phyloP scores from a whole-genome alignment of 305 asterid genomes.

The Solanum chacoense region DNA sequence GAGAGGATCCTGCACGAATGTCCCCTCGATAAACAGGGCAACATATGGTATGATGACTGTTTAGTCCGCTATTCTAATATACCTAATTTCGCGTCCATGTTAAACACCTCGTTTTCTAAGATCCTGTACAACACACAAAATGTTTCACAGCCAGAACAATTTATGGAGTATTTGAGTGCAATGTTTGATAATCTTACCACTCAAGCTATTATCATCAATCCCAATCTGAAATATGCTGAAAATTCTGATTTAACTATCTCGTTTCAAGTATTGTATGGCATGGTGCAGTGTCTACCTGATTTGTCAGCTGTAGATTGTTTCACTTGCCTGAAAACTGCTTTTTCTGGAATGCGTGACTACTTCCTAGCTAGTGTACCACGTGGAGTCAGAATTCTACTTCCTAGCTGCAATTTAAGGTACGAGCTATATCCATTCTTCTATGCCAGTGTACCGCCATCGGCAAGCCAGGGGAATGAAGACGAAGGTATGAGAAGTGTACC shows the following conservation, averaged over 20 bases:
- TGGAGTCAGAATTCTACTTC: too few relatives aligned
- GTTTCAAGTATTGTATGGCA: not conserved
- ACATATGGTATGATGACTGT: not conserved
- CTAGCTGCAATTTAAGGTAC: not conserved
- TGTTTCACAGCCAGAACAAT: not conserved
- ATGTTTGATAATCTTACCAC: not conserved
- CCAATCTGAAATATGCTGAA: not conserved
- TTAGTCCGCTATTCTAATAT: not conserved
- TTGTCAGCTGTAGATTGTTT: not conserved
- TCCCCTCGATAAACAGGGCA: not conserved
- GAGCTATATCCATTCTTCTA: not conserved
- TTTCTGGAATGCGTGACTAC: too few relatives aligned
- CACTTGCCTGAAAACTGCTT: not conserved
- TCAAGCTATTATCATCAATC: not conserved
- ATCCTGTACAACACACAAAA: not conserved
- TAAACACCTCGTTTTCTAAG: not conserved
- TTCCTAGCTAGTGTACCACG: not conserved
- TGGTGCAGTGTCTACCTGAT: slow-evolving; percentile 9
- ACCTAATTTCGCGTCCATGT: not conserved
- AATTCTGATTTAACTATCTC: too few relatives aligned
- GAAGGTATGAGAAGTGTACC: not conserved
- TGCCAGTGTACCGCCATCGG: not conserved
- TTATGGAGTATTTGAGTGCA: not conserved
- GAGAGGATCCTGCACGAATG: not conserved
- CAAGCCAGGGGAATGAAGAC: not conserved